Conservation (phyloP, 2,329 filamentous ascomycete species). For the Cryphonectria carpinicola region DNA sequence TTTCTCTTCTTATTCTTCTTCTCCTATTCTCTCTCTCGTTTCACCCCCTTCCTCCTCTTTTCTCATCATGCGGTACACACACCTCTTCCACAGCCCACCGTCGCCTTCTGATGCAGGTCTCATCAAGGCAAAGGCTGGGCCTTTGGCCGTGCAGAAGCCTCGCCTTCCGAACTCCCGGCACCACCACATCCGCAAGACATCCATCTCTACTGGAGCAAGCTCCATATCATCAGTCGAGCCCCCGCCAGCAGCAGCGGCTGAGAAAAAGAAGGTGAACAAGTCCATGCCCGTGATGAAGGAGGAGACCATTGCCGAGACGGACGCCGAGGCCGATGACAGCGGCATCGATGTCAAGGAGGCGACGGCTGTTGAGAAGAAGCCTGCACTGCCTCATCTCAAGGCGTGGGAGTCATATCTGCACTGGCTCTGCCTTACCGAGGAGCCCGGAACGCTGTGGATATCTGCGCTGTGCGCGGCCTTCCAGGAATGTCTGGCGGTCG, state of each 20-base stretch:
- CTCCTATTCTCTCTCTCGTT: no score
- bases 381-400: constrained; percentile 19
- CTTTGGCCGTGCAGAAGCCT: constrained; percentile 19
- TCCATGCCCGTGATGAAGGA: constrained; percentile 3
- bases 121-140: constrained; percentile 22
- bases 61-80: constrained; percentile 27
- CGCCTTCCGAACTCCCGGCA: constrained; percentile 25
- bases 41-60: neutral
- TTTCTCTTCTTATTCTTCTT: neutral
- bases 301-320: constrained; percentile 23
- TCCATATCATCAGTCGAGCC: constrained; percentile 7
- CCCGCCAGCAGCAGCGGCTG: neutral
- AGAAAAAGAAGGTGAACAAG: constrained; percentile 2
- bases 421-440: constrained; percentile 27
- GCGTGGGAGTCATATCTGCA: constrained; percentile 27
- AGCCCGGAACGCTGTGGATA: constrained; percentile 26
- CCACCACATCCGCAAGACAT: constrained; percentile 25
- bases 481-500: constrained; percentile 17
- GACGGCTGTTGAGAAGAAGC: neutral
- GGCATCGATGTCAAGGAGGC: neutral
- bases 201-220: constrained; percentile 21
- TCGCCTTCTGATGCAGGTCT: constrained; percentile 25
- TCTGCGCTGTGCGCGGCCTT: constrained; percentile 26
- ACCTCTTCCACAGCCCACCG: constrained; percentile 22
- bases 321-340: constrained; percentile 2